Conservation (phyloP, 2,329 filamentous ascomycete species). For the Apiospora sp. region DNA sequence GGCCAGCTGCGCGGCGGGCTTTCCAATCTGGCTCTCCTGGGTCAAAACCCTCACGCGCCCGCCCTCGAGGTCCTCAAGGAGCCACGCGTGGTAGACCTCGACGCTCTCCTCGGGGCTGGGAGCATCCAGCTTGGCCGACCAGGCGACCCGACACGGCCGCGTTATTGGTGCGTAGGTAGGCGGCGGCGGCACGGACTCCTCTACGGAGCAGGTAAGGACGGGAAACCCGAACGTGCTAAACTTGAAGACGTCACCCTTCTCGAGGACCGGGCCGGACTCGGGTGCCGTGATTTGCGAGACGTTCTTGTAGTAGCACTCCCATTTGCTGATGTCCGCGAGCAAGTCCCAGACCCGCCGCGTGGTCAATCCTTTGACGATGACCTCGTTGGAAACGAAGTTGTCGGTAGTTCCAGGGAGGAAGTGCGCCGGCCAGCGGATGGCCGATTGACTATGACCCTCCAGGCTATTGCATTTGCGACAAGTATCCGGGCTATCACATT, state of each 20-base stretch:
- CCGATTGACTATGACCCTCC: constrained; percentile 13
- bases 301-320: constrained; percentile 41
- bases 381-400: constrained; percentile 42
- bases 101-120: constrained; percentile 24
- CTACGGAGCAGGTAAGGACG: constrained; percentile 35
- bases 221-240: constrained; percentile 42
- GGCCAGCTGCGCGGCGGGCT: constrained; percentile 34
- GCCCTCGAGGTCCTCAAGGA: constrained; percentile 40
- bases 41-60: constrained; percentile 39
- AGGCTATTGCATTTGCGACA: not conserved
- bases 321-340: constrained; percentile 37
- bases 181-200: constrained; percentile 35
- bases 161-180: not conserved
- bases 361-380: constrained; percentile 38
- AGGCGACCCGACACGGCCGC: constrained; percentile 36
- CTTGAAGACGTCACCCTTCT: constrained; percentile 38
- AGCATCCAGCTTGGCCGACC: constrained; percentile 34
- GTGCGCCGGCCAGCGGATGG: constrained; percentile 38
- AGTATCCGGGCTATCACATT: no score
- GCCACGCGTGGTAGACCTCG: constrained; percentile 41
- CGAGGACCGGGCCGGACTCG: constrained; percentile 34
- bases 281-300: constrained; percentile 37
- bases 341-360: constrained; percentile 38
- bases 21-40: constrained; percentile 42
- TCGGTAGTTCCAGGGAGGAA: constrained; percentile 41